A percentile compares a stretch with the other conserved stretches of the same genome.
Conservation (phyloP, 345 rosid genomes). For the Brassica carinata region DNA sequence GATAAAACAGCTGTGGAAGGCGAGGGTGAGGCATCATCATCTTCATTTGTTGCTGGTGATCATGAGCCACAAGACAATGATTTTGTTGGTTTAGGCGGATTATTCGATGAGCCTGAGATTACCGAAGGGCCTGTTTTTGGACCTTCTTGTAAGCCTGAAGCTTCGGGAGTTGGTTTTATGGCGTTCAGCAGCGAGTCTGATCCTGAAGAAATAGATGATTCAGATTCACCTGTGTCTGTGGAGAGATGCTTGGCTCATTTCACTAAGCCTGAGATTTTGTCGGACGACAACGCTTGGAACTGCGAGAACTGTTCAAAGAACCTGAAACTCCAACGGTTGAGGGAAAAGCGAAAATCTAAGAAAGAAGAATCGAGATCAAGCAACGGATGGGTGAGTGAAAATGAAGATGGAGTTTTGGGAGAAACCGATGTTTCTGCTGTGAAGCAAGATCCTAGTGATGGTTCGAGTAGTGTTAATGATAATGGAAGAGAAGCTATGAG, state of each 20-base stretch:
- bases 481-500: constrained; percentile 38
- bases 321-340: constrained; percentile 47
- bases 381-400: constrained; percentile 41
- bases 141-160: constrained; percentile 59
- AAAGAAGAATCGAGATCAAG: constrained; percentile 29
- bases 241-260: constrained; percentile 92
- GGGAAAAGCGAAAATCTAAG: constrained; percentile 46
- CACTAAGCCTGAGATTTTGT: constrained; percentile 79
- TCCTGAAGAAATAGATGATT: constrained; percentile 89
- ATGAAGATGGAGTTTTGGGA: constrained; percentile 29
- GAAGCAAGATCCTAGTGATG: constrained; percentile 40
- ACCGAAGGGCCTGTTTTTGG: constrained; percentile 55
- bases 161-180: constrained; percentile 52
- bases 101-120: constrained; percentile 86
- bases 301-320: constrained; percentile 82
- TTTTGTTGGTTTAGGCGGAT: constrained; percentile 83
- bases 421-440: constrained; percentile 7
- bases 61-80: constrained; percentile 56
- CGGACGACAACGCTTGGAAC: constrained; percentile 93
- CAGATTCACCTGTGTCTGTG: constrained; percentile 81
- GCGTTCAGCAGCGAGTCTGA: constrained; percentile 82
- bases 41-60: constrained; percentile 48
- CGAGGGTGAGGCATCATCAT: constrained; percentile 59
- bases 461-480: constrained; percentile 41
- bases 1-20: constrained; percentile 46